Percentiles rank a stretch among this genome's conserved stretches.
Evolutionary conservation across 805 yeast species (phyloP).

Genomic region (Hanseniaspora opuntiae): DNA sequence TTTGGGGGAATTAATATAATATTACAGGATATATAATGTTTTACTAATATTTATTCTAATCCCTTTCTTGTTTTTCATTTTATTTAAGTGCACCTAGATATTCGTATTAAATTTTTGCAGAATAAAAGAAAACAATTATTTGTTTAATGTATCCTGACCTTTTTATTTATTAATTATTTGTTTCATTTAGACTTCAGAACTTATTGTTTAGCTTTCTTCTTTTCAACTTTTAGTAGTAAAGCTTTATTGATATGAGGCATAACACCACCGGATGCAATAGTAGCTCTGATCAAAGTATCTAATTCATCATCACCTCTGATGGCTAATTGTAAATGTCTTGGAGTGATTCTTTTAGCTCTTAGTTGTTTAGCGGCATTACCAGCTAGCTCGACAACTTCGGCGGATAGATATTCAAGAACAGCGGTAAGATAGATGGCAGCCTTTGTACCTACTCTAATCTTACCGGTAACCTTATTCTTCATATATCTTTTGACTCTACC

Average conservation of each 20-base stretch:
- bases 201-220: constrained; percentile 26
- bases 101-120: not conserved
- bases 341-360: constrained; percentile 91
- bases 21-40: not conserved
- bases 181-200: not conserved
- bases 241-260: constrained; percentile 85
- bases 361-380: constrained; percentile 97
- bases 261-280: constrained; percentile 97
- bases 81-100: not conserved
- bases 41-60: not conserved
- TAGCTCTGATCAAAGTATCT: constrained; percentile 83
- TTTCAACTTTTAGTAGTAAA: constrained; percentile 61
- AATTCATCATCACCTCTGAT: constrained; percentile 97
- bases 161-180: not conserved
- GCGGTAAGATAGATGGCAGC: constrained; percentile 93
- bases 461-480: constrained; percentile 79
- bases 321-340: constrained; percentile 92
- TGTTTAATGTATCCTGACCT: no score
- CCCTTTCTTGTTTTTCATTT: not conserved
- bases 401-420: constrained; percentile 87
- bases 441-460: constrained; percentile 78
- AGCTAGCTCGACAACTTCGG: constrained; percentile 93
- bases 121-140: no score
- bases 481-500: constrained; percentile 97
- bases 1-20: not conserved